These are phyloP conservation scores for Monosporascus sp. DNA, from an alignment of 2,329 filamentous ascomycete species.

Conservation along the genomic window DNA sequence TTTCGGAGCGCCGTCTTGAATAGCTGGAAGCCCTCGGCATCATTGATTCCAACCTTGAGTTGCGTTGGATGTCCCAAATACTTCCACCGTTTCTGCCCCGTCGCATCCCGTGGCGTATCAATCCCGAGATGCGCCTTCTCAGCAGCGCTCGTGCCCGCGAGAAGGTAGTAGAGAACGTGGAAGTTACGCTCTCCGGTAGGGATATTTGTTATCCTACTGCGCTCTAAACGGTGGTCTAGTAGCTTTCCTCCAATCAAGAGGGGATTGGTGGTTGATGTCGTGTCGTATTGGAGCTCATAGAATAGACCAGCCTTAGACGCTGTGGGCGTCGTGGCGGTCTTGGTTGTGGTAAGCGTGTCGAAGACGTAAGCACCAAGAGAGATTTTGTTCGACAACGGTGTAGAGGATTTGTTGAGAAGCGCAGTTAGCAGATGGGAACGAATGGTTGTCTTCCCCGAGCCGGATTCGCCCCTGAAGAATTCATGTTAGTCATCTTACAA, in stretches of 20 bases:
- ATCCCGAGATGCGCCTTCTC: conserved; percentile 81
- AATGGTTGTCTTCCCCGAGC: conserved; percentile 91
- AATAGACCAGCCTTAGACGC: conserved; percentile 95
- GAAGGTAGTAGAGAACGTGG: conserved; percentile 90
- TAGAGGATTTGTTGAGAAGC: conserved; percentile 83
- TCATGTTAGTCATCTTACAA: conserved; percentile 9
- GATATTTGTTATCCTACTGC: conserved; percentile 85
- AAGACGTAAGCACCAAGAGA: conserved; percentile 94
- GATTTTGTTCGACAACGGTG: conserved; percentile 86
- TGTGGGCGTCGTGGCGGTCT: conserved; percentile 90
- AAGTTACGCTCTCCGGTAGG: conserved; percentile 96
- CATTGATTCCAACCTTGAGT: conserved; percentile 94
- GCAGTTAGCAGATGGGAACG: conserved; percentile 83
- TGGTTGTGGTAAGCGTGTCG: conserved; percentile 93
- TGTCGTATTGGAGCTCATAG: conserved; percentile 96
- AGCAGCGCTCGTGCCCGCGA: conserved; percentile 84
- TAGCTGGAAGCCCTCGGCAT: conserved; percentile 89
- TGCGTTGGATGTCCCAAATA: conserved; percentile 96
- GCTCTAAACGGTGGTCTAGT: conserved; percentile 86
- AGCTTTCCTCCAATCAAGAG: conserved; percentile 91
- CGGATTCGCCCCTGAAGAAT: conserved; percentile 76
- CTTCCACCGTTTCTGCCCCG: conserved; percentile 77
- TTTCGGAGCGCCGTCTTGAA: conserved; percentile 96
- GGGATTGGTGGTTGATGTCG: conserved; percentile 75
- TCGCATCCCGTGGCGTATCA: conserved; percentile 38